Percentiles rank a stretch among this genome's conserved stretches.
phyloP scores from a whole-genome alignment of 345 rosid genomes.

The Triadica sebifera region DNA sequence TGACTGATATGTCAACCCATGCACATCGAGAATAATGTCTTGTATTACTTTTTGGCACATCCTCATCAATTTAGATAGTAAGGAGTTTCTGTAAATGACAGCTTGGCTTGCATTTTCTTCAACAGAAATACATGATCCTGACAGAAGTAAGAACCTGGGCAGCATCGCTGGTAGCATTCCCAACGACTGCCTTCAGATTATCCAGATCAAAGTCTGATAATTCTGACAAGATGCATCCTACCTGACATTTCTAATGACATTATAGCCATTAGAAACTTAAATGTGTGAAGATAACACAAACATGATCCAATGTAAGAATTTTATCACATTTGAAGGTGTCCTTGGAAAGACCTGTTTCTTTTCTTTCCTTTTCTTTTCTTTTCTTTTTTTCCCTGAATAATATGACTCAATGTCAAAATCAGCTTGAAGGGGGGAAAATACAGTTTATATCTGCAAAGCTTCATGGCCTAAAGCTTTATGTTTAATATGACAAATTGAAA shows the following conservation, averaged over 20 bases:
- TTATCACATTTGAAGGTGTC: not conserved
- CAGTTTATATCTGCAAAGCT: not conserved
- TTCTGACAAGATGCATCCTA: slow-evolving; percentile 57
- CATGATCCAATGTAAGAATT: not conserved
- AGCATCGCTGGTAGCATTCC: slow-evolving; percentile 27
- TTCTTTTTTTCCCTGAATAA: not conserved
- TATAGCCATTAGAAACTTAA: not conserved
- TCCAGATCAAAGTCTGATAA: slow-evolving; percentile 46
- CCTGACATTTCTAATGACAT: slow-evolving; percentile 35
- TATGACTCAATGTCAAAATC: no score
- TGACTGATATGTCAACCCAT: slow-evolving; percentile 5
- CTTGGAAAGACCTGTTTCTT: not conserved
- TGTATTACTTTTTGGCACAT: slow-evolving; percentile 7
- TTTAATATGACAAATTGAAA: no score
- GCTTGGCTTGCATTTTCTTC: not conserved
- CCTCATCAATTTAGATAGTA: slow-evolving; percentile 6
- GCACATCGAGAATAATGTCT: not conserved
- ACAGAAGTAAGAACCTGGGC: slow-evolving; percentile 49
- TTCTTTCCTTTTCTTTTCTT: no score
- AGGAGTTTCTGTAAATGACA: not conserved
- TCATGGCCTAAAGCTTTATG: no score
- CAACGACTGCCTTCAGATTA: slow-evolving; percentile 43
- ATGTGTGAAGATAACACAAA: not conserved
- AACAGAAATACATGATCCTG: not conserved
- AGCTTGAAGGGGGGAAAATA: not conserved